These are phyloP conservation scores for Marchantia paleacea DNA, from an alignment of 225 moss, liverwort and hornwort species.

Conservation along the genomic window DNA sequence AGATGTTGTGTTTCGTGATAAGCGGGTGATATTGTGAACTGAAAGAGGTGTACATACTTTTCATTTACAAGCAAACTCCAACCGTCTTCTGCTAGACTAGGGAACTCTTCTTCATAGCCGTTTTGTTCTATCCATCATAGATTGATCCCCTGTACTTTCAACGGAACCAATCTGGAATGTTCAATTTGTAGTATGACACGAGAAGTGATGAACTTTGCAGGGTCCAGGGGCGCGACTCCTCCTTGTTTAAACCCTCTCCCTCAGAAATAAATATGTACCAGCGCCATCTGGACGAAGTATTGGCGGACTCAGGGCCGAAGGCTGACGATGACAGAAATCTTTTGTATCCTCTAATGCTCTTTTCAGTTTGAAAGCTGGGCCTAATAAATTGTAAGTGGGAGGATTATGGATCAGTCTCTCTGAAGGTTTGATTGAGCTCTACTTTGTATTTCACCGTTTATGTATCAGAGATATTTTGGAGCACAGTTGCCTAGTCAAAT, in stretches of 20 bases:
- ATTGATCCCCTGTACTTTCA: not conserved
- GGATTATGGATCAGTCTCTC: too few relatives aligned
- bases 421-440: not conserved
- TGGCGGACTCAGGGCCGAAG: slow-evolving; percentile 30
- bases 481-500: too few relatives aligned
- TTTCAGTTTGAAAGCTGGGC: too few relatives aligned
- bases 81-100: not conserved
- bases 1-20: not conserved
- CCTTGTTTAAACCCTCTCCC: slow-evolving; percentile 44
- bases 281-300: slow-evolving; percentile 41
- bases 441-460: not conserved
- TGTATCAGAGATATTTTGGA: not conserved
- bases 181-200: not conserved
- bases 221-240: slow-evolving; percentile 37
- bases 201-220: not conserved
- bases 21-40: too few relatives aligned
- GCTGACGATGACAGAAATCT: slow-evolving; percentile 32
- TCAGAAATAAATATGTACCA: slow-evolving; percentile 52
- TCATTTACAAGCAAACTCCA: not conserved
- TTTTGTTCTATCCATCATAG: not conserved
- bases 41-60: too few relatives aligned
- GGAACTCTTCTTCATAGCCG: not conserved
- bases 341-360: slow-evolving; percentile 35
- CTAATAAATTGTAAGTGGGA: too few relatives aligned
- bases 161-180: not conserved